Conservation (phyloP, 768 basidiomycete species). For the Tubosaeta sp. region DNA sequence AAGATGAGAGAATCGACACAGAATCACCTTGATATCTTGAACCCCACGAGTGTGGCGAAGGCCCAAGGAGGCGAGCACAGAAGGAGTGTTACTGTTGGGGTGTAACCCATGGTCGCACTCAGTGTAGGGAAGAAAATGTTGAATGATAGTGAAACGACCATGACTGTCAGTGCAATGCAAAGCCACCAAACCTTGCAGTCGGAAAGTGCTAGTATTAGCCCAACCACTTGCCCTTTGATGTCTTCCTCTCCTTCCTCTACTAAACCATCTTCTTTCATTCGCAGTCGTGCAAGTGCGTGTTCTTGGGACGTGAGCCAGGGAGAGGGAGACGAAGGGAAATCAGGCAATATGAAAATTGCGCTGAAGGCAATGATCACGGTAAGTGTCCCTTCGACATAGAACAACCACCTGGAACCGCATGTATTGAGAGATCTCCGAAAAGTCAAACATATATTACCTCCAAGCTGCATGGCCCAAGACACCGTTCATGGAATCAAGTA, state of each 20-base stretch:
- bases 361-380: slow-evolving; percentile 47
- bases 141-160: slow-evolving; percentile 62
- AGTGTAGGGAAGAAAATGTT: slow-evolving; percentile 80
- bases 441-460: slow-evolving; percentile 43
- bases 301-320: slow-evolving; percentile 61
- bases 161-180: slow-evolving; percentile 54
- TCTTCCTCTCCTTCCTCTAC: slow-evolving; percentile 46
- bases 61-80: slow-evolving; percentile 71
- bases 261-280: slow-evolving; percentile 65
- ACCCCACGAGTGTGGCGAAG: slow-evolving; percentile 55
- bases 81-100: slow-evolving; percentile 59
- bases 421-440: not conserved
- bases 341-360: slow-evolving; percentile 65
- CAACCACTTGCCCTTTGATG: slow-evolving; percentile 32
- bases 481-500: slow-evolving; percentile 69
- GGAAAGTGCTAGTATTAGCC: slow-evolving; percentile 54
- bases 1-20: not conserved
- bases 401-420: slow-evolving; percentile 54
- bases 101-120: slow-evolving; percentile 65
- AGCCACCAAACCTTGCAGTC: slow-evolving; percentile 90
- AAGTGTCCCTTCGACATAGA: slow-evolving; percentile 61
- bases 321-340: slow-evolving; percentile 59
- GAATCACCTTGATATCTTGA: slow-evolving; percentile 45
- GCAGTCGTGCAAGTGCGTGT: slow-evolving; percentile 48
- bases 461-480: slow-evolving; percentile 65